These are phyloP conservation scores for Silene conica DNA, from an alignment of 148 eudicot species.

Conservation along the genomic window DNA sequence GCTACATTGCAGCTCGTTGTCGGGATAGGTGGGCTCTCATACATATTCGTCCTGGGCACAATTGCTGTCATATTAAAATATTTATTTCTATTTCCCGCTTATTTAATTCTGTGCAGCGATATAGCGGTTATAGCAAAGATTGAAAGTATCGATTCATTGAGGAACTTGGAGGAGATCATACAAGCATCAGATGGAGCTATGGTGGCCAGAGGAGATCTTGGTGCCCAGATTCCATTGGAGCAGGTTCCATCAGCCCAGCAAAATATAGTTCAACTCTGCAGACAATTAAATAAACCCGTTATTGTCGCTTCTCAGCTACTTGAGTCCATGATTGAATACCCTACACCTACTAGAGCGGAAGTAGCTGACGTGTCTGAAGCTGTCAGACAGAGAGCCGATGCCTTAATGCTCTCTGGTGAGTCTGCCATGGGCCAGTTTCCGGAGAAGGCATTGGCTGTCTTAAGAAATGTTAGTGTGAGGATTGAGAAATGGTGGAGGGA, in stretches of 20 bases:
- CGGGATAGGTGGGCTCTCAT: slow-evolving; percentile 50
- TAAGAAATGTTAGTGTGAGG: slow-evolving; percentile 91
- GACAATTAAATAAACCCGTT: slow-evolving; percentile 77
- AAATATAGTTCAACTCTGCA: slow-evolving; percentile 75
- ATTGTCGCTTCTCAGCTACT: slow-evolving; percentile 94
- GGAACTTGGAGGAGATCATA: slow-evolving; percentile 85
- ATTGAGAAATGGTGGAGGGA: slow-evolving; percentile 98
- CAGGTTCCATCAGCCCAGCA: slow-evolving; percentile 93
- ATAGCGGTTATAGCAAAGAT: slow-evolving; percentile 19
- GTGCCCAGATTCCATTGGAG: slow-evolving; percentile 95
- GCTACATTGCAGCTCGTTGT: slow-evolving; percentile 82
- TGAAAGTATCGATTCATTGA: slow-evolving; percentile 17
- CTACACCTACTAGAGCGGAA: slow-evolving; percentile 95
- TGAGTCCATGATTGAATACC: slow-evolving; percentile 96
- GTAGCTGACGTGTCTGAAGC: slow-evolving; percentile 99
- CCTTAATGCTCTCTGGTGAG: slow-evolving; percentile 92
- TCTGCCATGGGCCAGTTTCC: slow-evolving; percentile 97
- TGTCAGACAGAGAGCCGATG: slow-evolving; percentile 88
- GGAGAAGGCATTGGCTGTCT: slow-evolving; percentile 79
- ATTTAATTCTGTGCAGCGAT: slow-evolving; percentile 2
- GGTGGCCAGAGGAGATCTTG: slow-evolving; percentile 98
- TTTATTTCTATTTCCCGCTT: background rate
- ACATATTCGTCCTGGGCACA: background rate
- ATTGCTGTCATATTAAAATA: background rate
- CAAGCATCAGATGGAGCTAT: slow-evolving; percentile 90